phyloP scores from a whole-genome alignment of 2,329 filamentous ascomycete species.

The Trichothecium roseum region DNA sequence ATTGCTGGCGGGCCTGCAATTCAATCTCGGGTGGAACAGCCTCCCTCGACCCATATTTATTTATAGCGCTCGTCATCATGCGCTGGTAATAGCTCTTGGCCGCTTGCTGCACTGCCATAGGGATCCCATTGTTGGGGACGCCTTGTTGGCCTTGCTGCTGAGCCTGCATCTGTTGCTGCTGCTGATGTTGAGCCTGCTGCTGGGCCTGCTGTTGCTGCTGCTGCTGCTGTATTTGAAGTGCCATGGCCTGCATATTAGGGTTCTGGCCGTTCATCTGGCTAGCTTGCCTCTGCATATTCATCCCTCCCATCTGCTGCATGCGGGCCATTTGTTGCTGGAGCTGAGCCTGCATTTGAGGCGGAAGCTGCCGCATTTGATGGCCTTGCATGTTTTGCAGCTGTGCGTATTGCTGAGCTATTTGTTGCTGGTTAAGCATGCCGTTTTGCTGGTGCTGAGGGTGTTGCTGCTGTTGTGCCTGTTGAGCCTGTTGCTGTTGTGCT shows the following conservation, averaged over 20 bases:
- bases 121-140: too few relatives aligned
- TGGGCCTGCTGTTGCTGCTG: conserved; percentile 25
- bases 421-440: conserved; percentile 31
- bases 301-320: conserved; percentile 19
- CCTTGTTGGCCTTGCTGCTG: conserved; percentile 4
- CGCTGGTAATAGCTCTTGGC: too few relatives aligned
- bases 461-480: conserved; percentile 19
- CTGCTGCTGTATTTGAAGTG: conserved; percentile 18
- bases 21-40: too few relatives aligned
- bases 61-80: too few relatives aligned
- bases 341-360: conserved; percentile 21
- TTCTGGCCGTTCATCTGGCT: conserved; percentile 27
- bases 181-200: background rate
- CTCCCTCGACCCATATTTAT: too few relatives aligned
- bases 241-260: conserved; percentile 16
- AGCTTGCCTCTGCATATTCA: conserved; percentile 19
- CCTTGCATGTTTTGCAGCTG: conserved; percentile 29
- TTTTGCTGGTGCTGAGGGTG: conserved; percentile 20
- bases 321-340: conserved; percentile 23
- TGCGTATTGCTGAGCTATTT: conserved; percentile 31
- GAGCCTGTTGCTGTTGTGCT: conserved; percentile 27
- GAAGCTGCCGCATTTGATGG: conserved; percentile 20
- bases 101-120: too few relatives aligned
- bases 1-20: too few relatives aligned
- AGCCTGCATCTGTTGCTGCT: conserved; percentile 7